A percentile compares a stretch with the other conserved stretches of the same genome.
Evolutionary conservation across 202 grass and related monocot genomes (phyloP).

Genomic region (Bolboschoenoplectus hybrid): DNA sequence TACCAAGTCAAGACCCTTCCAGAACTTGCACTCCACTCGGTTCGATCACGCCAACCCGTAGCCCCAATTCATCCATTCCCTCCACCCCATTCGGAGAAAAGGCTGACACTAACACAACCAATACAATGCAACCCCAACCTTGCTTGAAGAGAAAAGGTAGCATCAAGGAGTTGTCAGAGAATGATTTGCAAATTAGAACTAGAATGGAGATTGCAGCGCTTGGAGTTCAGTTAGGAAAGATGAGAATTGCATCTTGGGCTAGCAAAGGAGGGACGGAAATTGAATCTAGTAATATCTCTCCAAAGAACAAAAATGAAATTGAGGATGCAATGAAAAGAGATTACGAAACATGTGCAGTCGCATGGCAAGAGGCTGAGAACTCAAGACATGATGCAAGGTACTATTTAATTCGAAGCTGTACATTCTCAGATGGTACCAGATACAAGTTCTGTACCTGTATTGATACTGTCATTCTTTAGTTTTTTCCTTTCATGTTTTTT

Average conservation of each 20-base stretch:
- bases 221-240: conserved; percentile 90
- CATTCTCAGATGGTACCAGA: conserved; percentile 15
- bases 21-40: conserved; percentile 71
- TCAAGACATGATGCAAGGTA: conserved; percentile 85
- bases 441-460: background rate
- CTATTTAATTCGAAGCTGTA: background rate
- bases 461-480: background rate
- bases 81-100: conserved; percentile 74
- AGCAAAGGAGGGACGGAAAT: conserved; percentile 80
- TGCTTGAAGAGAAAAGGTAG: conserved; percentile 58
- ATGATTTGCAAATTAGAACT: conserved; percentile 70
- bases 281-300: conserved; percentile 52
- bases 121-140: conserved; percentile 29
- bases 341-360: conserved; percentile 64
- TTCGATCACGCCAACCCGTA: conserved; percentile 72
- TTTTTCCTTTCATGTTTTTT: background rate
- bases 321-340: conserved; percentile 60
- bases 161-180: conserved; percentile 62
- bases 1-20: conserved; percentile 81
- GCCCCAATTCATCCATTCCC: conserved; percentile 74
- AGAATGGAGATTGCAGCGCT: conserved; percentile 91
- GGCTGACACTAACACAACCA: conserved; percentile 48
- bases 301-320: conserved; percentile 51
- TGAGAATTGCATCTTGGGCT: conserved; percentile 93
- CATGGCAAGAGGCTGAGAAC: conserved; percentile 87